Evolutionary conservation across 2,329 filamentous ascomycete genomes (phyloP).

Genomic region (Colletotrichum sp.): DNA sequence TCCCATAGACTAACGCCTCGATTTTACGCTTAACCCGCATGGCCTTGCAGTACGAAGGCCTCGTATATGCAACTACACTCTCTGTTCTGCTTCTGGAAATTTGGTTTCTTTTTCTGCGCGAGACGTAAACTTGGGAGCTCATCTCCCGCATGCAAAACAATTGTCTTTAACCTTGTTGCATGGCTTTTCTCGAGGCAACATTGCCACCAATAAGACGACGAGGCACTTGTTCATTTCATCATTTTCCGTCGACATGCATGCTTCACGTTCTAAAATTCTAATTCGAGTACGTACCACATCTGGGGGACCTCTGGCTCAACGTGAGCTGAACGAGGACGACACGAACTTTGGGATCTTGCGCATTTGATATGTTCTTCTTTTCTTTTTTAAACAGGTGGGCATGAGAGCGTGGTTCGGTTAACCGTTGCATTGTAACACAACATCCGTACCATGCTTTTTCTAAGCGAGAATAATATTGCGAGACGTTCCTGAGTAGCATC

Average conservation of each 20-base stretch:
- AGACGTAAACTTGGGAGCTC: background rate
- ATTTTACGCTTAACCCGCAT: background rate
- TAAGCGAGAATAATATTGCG: background rate
- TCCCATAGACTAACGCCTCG: background rate
- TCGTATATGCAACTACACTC: background rate
- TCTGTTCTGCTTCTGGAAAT: background rate
- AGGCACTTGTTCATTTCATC: background rate
- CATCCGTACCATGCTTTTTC: background rate
- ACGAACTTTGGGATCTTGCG: background rate
- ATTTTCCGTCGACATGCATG: background rate
- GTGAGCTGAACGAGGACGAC: background rate
- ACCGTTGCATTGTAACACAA: background rate
- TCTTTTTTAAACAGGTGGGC: background rate
- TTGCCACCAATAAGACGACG: accelerated
- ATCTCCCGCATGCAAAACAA: background rate
- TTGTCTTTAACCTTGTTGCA: accelerated
- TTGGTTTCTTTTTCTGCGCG: background rate
- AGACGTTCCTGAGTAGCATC: background rate
- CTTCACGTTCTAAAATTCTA: background rate
- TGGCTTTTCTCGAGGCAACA: background rate
- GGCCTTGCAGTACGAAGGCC: background rate
- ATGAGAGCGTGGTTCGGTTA: accelerated
- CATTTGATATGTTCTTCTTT: background rate
- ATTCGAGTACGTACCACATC: background rate
- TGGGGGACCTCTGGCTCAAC: background rate